These are phyloP conservation scores for Serendipita indica DNA, from an alignment of 768 basidiomycete genomes.

Conservation along the genomic window DNA sequence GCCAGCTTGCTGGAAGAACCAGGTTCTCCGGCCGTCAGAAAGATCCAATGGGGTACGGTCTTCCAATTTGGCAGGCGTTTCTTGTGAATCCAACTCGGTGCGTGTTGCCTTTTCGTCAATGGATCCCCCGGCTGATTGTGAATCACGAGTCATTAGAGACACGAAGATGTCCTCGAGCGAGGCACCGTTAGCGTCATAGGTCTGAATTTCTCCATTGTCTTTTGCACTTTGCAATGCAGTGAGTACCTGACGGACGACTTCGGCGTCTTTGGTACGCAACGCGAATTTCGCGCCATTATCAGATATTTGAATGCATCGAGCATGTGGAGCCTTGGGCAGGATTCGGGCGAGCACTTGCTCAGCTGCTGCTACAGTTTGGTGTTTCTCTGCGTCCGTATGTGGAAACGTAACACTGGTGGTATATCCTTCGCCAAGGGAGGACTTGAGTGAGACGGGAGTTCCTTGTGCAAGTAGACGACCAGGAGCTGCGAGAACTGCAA, in stretches of 20 bases:
- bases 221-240: conserved; percentile 36
- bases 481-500: conserved; percentile 60
- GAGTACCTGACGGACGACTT: conserved; percentile 40
- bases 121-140: neutral
- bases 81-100: neutral
- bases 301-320: conserved; percentile 30
- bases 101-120: conserved; percentile 19
- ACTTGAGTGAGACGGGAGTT: conserved; percentile 60
- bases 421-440: conserved; percentile 56
- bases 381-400: conserved; percentile 19
- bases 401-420: conserved; percentile 40
- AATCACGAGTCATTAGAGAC: conserved; percentile 37
- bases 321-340: conserved; percentile 30
- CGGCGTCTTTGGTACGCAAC: conserved; percentile 44
- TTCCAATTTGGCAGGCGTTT: conserved; percentile 15
- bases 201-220: conserved; percentile 26
- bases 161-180: conserved; percentile 76
- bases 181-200: conserved; percentile 55
- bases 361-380: conserved; percentile 16
- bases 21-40: conserved; percentile 36
- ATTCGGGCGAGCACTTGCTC: conserved; percentile 29
- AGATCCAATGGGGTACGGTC: conserved; percentile 25
- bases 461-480: conserved; percentile 62
- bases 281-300: conserved; percentile 37
- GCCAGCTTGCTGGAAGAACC: conserved; percentile 47